Evolutionary conservation across 768 basidiomycete species (phyloP), one percentile per base, ranked within the genome.

Genomic region (Phaeotremella skinneri): DNA sequence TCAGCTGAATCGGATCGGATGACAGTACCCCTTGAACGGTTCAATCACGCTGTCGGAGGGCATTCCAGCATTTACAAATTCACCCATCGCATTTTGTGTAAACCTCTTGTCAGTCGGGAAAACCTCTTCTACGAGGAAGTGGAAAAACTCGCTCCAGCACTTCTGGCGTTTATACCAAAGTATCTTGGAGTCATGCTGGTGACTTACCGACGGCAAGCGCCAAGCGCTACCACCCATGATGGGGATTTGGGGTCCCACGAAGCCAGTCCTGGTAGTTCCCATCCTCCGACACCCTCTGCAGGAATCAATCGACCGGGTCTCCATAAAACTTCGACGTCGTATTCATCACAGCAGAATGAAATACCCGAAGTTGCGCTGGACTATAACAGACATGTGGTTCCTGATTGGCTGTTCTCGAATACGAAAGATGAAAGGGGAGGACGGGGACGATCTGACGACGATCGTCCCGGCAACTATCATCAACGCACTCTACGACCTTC

Each of bases 181-280:
- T 99, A 99, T 77, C 82, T 99, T 16, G 96, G 96, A 23, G 96
- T 99, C 55, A 96, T 99, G 91, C 83, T 98, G 41, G 94, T 99
- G 68, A 94, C 88, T 52, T 98, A 98, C 73, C 85, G 96, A 25
- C 84, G 87, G 0, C 78, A 76, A 1, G 77, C 31, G n/a, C 13
- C 49, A 25, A 26, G 31, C 29, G 55, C 50, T 4, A 50, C 47
- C 6, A 56, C 61, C 30, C 66, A 69, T 34, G 62, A 59, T 6
- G 42, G 66, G 5, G 27, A 45, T n/a, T n/a, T n/a, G 21, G 43
- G 23, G 7, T 45, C 43, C 13, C 7, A 13, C 6, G 30, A 55
- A 31, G n/a, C 58, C 69, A 49, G 16, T 11, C 69, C 65, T 21
- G 49, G 58, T 4, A 14, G 27, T 4, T 71, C 66, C 14, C 60